Conservation (phyloP, 2,329 filamentous ascomycete species). For the Calonectria pteridis region DNA sequence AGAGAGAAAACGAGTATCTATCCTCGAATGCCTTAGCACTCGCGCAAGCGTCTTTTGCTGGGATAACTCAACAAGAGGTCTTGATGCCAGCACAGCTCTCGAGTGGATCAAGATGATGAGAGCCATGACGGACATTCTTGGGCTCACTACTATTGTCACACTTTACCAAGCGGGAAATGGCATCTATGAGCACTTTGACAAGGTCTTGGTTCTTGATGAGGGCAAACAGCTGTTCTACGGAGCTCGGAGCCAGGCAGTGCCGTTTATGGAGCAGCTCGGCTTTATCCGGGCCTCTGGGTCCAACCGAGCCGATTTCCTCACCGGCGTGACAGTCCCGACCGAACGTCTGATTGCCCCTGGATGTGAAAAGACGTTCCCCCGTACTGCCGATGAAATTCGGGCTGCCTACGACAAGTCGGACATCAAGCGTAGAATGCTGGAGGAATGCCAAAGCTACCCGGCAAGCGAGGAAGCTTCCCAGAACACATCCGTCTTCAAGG, state of each 20-base stretch:
- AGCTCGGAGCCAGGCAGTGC: conserved; percentile 68
- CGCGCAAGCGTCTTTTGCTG: conserved; percentile 81
- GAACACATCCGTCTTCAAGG: conserved; percentile 67
- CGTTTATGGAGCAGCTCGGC: conserved; percentile 76
- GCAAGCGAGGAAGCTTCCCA: conserved; percentile 75
- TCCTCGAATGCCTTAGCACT: conserved; percentile 81
- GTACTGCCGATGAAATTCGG: conserved; percentile 75
- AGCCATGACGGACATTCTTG: conserved; percentile 81
- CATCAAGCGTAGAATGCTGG: conserved; percentile 33
- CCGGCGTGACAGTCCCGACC: conserved; percentile 66
- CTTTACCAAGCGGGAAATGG: conserved; percentile 59
- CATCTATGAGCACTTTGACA: conserved; percentile 74
- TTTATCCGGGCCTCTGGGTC: conserved; percentile 68
- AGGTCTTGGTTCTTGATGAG: conserved; percentile 81
- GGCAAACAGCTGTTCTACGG: conserved; percentile 78
- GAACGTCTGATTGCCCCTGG: conserved; percentile 77
- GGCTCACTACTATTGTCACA: conserved; percentile 64
- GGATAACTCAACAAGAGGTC: conserved; percentile 85
- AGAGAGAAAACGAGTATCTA: conserved; percentile 83
- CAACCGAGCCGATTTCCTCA: conserved; percentile 36
- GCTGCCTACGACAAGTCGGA: conserved; percentile 66
- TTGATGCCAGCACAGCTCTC: conserved; percentile 83
- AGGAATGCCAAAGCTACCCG: conserved; percentile 65
- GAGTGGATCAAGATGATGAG: conserved; percentile 80
- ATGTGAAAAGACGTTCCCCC: conserved; percentile 73